phyloP scores from a whole-genome alignment of 1,139 yeast species.

The Nakaseomyces glabratus region DNA sequence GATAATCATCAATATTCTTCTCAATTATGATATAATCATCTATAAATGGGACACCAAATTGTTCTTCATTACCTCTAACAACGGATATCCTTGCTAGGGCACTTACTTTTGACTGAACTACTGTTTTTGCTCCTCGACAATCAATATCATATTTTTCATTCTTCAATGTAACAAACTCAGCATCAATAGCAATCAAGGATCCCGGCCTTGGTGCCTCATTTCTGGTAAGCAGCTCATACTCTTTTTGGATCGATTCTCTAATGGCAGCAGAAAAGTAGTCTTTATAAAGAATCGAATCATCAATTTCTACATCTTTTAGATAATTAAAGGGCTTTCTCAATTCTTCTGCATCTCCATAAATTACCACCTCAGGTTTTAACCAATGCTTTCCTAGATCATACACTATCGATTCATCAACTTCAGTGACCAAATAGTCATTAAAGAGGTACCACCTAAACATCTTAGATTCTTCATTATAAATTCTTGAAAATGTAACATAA shows the following conservation, averaged over 20 bases:
- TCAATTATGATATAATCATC: conserved; percentile 85
- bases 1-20: conserved; percentile 67
- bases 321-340: conserved; percentile 33
- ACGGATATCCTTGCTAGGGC: conserved; percentile 89
- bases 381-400: conserved; percentile 61
- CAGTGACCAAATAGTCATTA: conserved; percentile 86
- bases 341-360: conserved; percentile 48
- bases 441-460: conserved; percentile 64
- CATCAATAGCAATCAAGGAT: conserved; percentile 82
- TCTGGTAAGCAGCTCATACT: conserved; percentile 55
- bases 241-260: conserved; percentile 48
- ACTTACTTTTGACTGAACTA: conserved; percentile 65
- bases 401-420: conserved; percentile 58
- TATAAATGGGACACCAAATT: conserved; percentile 71
- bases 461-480: conserved; percentile 31
- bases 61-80: conserved; percentile 60
- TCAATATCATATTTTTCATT: conserved; percentile 76
- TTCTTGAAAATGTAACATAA: conserved; percentile 49
- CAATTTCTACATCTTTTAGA: conserved; percentile 36
- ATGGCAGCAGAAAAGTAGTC: conserved; percentile 72
- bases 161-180: conserved; percentile 81
- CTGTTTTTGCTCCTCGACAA: conserved; percentile 56
- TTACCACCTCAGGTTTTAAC: conserved; percentile 73
- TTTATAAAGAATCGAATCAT: conserved; percentile 58
- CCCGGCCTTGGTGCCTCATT: conserved; percentile 71